phyloP scores from a whole-genome alignment of 1,139 yeast genomes.

The Diutina scorzettiae region DNA sequence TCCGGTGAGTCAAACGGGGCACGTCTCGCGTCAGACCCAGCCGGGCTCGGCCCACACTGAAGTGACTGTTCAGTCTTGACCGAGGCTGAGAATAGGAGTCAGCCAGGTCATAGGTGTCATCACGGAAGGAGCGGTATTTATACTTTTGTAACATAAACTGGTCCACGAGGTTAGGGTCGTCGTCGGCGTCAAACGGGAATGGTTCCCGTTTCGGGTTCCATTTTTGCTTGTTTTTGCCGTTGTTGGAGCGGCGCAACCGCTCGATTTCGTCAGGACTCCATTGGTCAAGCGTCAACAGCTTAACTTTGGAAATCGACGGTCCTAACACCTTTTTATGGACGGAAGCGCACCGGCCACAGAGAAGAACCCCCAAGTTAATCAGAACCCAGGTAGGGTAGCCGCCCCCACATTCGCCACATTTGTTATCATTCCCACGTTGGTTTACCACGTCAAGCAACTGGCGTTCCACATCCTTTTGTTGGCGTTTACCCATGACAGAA shows the following conservation, averaged over 20 bases:
- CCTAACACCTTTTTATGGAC: conserved; percentile 53
- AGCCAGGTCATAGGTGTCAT: conserved; percentile 14
- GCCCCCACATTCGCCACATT: conserved; percentile 64
- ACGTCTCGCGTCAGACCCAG: conserved; percentile 10
- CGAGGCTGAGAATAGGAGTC: conserved; percentile 12
- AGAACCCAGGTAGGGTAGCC: conserved; percentile 51
- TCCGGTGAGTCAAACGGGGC: conserved; percentile 31
- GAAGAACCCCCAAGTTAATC: conserved; percentile 43
- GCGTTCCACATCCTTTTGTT: conserved; percentile 27
- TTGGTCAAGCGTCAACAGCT: conserved; percentile 71
- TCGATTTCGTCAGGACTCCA: conserved; percentile 60
- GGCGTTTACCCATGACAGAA: conserved; percentile 24
- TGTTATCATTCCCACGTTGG: conserved; percentile 33
- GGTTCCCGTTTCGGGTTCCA: conserved; percentile 56
- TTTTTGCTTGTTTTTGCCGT: conserved; percentile 45
- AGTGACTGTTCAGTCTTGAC: conserved; percentile 8
- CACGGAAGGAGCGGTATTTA: conserved; percentile 31
- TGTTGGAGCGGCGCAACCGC: conserved; percentile 49
- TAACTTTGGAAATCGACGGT: conserved; percentile 46
- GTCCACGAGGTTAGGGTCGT: conserved; percentile 33
- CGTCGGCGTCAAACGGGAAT: conserved; percentile 62
- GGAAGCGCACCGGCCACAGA: conserved; percentile 73
- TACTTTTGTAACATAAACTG: conserved; percentile 44
- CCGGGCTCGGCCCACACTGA: conserved; percentile 11
- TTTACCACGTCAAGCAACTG: conserved; percentile 35